These are phyloP conservation scores for Sporothrix globosa DNA, from an alignment of 2,329 filamentous ascomycete genomes.

Conservation along the genomic window DNA sequence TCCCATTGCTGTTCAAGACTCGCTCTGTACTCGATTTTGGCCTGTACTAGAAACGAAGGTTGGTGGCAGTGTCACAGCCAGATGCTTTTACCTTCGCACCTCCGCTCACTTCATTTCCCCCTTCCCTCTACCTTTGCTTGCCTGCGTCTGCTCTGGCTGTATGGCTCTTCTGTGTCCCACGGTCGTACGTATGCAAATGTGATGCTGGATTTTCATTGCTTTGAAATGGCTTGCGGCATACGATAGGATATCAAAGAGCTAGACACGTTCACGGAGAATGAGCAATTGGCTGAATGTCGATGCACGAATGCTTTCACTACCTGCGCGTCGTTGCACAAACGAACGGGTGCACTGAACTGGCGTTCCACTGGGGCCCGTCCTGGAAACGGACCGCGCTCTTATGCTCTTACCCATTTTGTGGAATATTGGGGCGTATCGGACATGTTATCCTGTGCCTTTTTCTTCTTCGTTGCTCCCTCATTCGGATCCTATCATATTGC, in stretches of 20 bases:
- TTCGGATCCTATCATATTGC: neutral
- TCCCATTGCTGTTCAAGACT: neutral
- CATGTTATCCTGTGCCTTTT: constrained; percentile 7
- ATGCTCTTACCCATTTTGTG: neutral
- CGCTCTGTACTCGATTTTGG: neutral
- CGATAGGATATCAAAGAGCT: neutral
- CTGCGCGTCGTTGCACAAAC: neutral
- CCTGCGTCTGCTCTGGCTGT: too few relatives aligned
- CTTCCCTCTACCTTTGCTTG: neutral
- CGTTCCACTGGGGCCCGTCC: neutral
- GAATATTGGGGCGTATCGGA: constrained; percentile 10
- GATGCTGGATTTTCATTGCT: neutral
- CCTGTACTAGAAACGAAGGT: neutral
- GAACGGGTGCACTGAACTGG: neutral
- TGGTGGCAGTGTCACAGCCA: constrained; percentile 7
- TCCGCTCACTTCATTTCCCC: neutral
- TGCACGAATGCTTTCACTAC: neutral
- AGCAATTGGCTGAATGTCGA: constrained; percentile 10
- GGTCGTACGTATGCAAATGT: neutral
- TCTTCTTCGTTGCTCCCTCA: neutral
- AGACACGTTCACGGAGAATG: neutral
- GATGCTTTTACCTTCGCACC: neutral
- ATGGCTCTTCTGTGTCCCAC: neutral
- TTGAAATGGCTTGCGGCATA: neutral
- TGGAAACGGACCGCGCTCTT: neutral